Base-by-base conservation (phyloP, 2,329 filamentous ascomycete species). In the Fusarium phyllophilum region DNA sequence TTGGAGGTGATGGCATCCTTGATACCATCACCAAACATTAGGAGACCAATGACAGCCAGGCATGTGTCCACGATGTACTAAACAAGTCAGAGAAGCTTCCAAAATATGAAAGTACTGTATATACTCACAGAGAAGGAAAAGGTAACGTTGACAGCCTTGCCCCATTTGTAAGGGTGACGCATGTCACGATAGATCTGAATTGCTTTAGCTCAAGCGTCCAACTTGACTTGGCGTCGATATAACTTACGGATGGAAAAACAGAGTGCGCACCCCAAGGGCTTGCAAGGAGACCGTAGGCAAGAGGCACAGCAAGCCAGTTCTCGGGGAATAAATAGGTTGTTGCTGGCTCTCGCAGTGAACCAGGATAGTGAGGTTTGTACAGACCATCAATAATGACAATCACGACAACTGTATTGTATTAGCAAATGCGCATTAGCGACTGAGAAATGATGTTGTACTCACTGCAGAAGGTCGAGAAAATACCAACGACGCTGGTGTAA, bases 1-100 rank as follows among this genome's bases (percentile, higher is more conserved):
- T 97, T 98, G 78, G 93, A 92, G 0, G 96, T 98, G 80, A 98
- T 92, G 81, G 97, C 94, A 73, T 97, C 95, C 64, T 88, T 89
- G 61, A 97, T 94, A n/a, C 85, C 88, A 75, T 97, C 93, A 69
- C 96, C 96, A 81, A 98, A 99, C 96, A 99, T 98, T 73, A 98
- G 87, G 66, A 96, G 89, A 44, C 96, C 96, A 17, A 93, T 89
- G 49, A 96, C 89, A 33, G 94, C 95, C 80, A 97, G 95, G 51
- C 91, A 89, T 33, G 92, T 87, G 81, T 98, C 96, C 18, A 98
- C 88, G 26, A 94, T 79, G 81, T 94, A 96, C 90, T 93, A 63
- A 42, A 22, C 12, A 10, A 45, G 38, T 62, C 49, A 78, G 68
- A 45, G 20, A 44, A 33, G 31, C 56, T 29, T 20, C 29, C 10